Percentiles rank a stretch among this genome's conserved stretches.
Conservation (phyloP, 2,329 filamentous ascomycete species). For the Leptographium flavum region DNA sequence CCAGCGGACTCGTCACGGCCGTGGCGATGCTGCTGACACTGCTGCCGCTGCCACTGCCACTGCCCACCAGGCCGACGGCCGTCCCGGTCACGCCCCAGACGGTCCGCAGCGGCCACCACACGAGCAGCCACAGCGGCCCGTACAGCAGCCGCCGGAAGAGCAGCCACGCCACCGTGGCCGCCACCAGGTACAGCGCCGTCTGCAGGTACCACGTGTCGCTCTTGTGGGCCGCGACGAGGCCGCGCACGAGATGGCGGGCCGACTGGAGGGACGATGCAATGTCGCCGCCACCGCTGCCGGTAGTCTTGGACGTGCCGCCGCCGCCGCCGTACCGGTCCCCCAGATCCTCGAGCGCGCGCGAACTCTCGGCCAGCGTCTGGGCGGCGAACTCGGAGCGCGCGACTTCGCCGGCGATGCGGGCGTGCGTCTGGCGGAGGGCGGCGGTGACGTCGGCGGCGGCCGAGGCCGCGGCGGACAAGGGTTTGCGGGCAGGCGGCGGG, state of each 20-base stretch:
- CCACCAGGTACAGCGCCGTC: slow-evolving; percentile 71
- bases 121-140: slow-evolving; percentile 78
- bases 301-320: slow-evolving; percentile 52
- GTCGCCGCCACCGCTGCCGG: slow-evolving; percentile 60
- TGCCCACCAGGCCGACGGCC: slow-evolving; percentile 17
- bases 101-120: slow-evolving; percentile 53
- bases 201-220: slow-evolving; percentile 97
- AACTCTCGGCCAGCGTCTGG: slow-evolving; percentile 74
- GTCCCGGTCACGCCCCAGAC: slow-evolving; percentile 51
- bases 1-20: slow-evolving; percentile 9
- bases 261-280: slow-evolving; percentile 65
- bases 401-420: slow-evolving; percentile 73
- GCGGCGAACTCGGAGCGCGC: slow-evolving; percentile 79
- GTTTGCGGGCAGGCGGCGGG: slow-evolving; percentile 16
- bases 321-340: slow-evolving; percentile 70
- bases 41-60: slow-evolving; percentile 19
- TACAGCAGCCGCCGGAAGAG: slow-evolving; percentile 74
- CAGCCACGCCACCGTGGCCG: slow-evolving; percentile 69
- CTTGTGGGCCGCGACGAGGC: slow-evolving; percentile 76
- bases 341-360: slow-evolving; percentile 65
- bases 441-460: slow-evolving; percentile 71
- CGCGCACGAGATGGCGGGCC: slow-evolving; percentile 61
- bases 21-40: slow-evolving; percentile 11
- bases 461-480: slow-evolving; percentile 46
- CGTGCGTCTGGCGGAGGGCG: slow-evolving; percentile 72